Percentiles rank a stretch among this genome's conserved stretches.
These are phyloP conservation scores for Aeschynomene evenia DNA, from an alignment of 306 rosid species.

Conservation along the genomic window DNA sequence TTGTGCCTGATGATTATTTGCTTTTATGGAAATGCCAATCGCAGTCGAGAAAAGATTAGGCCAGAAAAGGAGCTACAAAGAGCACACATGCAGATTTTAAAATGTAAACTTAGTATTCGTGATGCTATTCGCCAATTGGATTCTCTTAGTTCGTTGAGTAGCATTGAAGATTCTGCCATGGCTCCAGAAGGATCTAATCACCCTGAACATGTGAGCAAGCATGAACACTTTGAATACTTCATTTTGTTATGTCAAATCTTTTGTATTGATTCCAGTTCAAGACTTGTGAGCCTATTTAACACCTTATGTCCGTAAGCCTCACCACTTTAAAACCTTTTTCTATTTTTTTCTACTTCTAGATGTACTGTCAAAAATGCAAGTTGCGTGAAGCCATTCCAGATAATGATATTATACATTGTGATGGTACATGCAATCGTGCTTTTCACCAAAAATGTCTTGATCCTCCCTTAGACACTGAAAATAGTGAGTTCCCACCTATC, in stretches of 20 bases:
- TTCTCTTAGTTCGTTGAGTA: slow-evolving; percentile 69
- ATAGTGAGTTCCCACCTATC: slow-evolving; percentile 49
- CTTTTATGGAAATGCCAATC: slow-evolving; percentile 22
- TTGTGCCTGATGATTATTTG: slow-evolving; percentile 12
- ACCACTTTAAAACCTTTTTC: slow-evolving; percentile 10
- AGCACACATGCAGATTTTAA: slow-evolving; percentile 78
- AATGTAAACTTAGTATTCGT: slow-evolving; percentile 81
- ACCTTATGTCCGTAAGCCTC: not conserved
- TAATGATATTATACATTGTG: slow-evolving; percentile 77
- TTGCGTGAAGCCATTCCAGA: slow-evolving; percentile 63
- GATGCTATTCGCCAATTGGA: slow-evolving; percentile 74
- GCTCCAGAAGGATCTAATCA: slow-evolving; percentile 74
- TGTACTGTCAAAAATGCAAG: slow-evolving; percentile 83
- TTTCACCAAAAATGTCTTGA: slow-evolving; percentile 87
- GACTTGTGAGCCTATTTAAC: not conserved
- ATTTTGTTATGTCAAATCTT: not conserved
- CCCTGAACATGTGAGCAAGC: slow-evolving; percentile 67
- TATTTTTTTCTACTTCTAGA: slow-evolving; percentile 46
- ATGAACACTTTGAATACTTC: not conserved
- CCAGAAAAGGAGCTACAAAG: slow-evolving; percentile 85
- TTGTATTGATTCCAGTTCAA: slow-evolving; percentile 5
- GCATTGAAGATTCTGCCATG: slow-evolving; percentile 73
- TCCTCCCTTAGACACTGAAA: slow-evolving; percentile 74
- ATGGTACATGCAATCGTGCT: slow-evolving; percentile 85
- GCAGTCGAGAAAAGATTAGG: slow-evolving; percentile 88